Base-by-base conservation (phyloP, 306 rosid genomes). In the Malus fusca region DNA sequence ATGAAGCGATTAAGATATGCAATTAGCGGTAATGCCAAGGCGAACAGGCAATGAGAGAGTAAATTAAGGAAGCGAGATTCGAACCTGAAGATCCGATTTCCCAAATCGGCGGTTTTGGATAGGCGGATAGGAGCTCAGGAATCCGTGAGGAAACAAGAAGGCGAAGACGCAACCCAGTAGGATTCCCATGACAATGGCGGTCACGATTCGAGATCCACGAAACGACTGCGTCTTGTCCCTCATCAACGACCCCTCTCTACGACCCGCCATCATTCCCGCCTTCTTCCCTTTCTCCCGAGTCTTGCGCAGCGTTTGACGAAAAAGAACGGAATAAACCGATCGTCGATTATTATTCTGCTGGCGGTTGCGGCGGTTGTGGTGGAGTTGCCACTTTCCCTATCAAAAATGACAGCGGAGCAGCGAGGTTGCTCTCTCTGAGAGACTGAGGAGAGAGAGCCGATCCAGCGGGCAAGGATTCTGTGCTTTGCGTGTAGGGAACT, bases 81-180 rank as follows among this genome's bases (percentile, higher is more conserved):
- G 31, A 76, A 91, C 97, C 97, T 86, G 81, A 46, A 82, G 62
- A 77, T 87, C 78, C 22, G 84, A 79, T 68, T 77, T 82, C 4
- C 76, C 81, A 70, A 80, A n/a, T 64, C 81, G 87, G 58, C 80
- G 84, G 79, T 65, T 80, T 52, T 52, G 90, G 63, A 75, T 11
- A 8, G 66, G 60, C 46, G 37, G 82, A 85, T 66, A 70, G 75
- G 87, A 82, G 84, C 18, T 26, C 78, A 87, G 61, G 85, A 90
- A 72, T 0, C 87, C 91, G 28, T 81, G 81, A 62, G 97, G 92
- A 51, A 75, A 79, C 1, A 88, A 58, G 77, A 88, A 81, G 37
- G 96, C 96, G 62, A 87, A 84, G 82, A 85, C 69, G 75, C 78
- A 84, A 9, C 98, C 97, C n/a, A 87, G 66, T 35, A 88, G 71